Conservation (phyloP, 106 monocot species). For the Narthecium ossifragum region DNA sequence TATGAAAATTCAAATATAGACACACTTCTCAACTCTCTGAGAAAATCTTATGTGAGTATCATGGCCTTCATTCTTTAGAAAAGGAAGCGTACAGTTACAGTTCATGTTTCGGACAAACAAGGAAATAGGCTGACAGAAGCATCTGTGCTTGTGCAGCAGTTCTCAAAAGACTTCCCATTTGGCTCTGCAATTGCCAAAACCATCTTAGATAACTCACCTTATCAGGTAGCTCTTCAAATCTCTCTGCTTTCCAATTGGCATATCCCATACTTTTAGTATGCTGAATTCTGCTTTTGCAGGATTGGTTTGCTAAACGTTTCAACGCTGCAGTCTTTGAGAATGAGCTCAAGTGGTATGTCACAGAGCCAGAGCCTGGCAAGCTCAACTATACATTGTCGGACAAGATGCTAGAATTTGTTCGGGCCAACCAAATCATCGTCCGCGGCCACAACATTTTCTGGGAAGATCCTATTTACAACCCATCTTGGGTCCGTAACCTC, state of each 20-base stretch:
- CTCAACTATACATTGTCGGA: slow-evolving; percentile 78
- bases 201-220: slow-evolving; percentile 61
- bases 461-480: slow-evolving; percentile 84
- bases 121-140: slow-evolving; percentile 52
- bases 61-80: slow-evolving; percentile 24
- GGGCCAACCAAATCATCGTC: slow-evolving; percentile 47
- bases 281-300: slow-evolving; percentile 17
- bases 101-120: slow-evolving; percentile 58
- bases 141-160: slow-evolving; percentile 38
- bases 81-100: slow-evolving; percentile 49
- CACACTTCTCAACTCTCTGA: neutral
- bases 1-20: neutral
- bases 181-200: slow-evolving; percentile 78
- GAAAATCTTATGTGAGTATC: neutral
- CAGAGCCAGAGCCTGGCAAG: slow-evolving; percentile 59
- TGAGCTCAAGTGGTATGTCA: slow-evolving; percentile 96
- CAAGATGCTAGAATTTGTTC: slow-evolving; percentile 60
- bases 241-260: too few relatives aligned
- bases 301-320: slow-evolving; percentile 78
- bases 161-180: slow-evolving; percentile 70
- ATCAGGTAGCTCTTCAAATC: slow-evolving; percentile 37
- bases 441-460: slow-evolving; percentile 99
- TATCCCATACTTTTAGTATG: neutral
- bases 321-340: slow-evolving; percentile 96
- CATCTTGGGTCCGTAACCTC: slow-evolving; percentile 77